A percentile compares a stretch with the other conserved stretches of the same genome.
Conservation (phyloP, 768 basidiomycete genomes). For the Pseudohyphozyma bogoriensis region DNA sequence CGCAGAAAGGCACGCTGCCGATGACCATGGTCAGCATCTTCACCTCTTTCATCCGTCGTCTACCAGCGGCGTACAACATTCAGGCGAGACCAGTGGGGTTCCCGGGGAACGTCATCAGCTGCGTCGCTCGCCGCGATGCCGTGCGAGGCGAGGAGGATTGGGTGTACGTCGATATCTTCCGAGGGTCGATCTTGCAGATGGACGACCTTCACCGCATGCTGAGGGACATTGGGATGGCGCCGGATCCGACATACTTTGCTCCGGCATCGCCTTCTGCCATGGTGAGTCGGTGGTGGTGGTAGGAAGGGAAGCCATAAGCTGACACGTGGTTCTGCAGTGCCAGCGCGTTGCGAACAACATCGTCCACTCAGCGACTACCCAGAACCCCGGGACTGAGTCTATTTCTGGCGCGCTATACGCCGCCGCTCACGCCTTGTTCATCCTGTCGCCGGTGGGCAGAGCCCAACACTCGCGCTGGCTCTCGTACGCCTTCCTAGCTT, state of each 20-base stretch:
- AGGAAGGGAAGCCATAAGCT: not conserved
- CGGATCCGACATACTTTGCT: not conserved
- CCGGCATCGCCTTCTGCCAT: constrained; percentile 10
- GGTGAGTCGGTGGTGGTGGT: constrained; percentile 1
- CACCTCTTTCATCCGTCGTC: constrained; percentile 15
- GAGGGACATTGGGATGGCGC: not conserved
- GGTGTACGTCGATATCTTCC: constrained; percentile 16
- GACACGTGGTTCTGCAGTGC: constrained; percentile 5
- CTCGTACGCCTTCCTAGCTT: not conserved
- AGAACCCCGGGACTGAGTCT: not conserved
- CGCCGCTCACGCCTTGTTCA: constrained; percentile 10
- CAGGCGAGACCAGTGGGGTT: constrained; percentile 13
- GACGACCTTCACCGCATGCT: not conserved
- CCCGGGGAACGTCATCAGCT: constrained; percentile 17
- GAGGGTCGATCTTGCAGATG: not conserved
- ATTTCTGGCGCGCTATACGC: constrained; percentile 6
- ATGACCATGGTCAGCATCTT: constrained; percentile 26
- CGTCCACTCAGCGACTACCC: constrained; percentile 12
- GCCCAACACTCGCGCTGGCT: too few relatives aligned
- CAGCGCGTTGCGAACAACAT: constrained; percentile 24
- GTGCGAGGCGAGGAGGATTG: not conserved
- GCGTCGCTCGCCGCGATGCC: not conserved
- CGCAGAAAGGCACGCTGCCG: constrained; percentile 11
- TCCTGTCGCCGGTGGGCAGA: constrained; percentile 8
- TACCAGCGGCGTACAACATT: constrained; percentile 8